Evolutionary conservation across 139 green algal genomes (phyloP).

Genomic region (Trebouxia sp.): DNA sequence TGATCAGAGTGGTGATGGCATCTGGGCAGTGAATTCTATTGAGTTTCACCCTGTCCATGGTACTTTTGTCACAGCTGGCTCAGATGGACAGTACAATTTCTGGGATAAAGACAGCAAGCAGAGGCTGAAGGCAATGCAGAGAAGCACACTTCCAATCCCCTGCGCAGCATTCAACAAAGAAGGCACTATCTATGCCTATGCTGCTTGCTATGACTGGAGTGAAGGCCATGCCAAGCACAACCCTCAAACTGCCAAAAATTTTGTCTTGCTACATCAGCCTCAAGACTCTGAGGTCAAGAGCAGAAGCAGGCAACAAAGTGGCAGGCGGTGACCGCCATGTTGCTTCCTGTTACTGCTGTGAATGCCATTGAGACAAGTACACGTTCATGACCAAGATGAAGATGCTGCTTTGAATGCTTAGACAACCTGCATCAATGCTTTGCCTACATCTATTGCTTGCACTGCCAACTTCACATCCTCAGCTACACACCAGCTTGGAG

Average conservation of each 20-base stretch:
- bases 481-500: not conserved
- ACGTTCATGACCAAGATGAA: too few species aligned
- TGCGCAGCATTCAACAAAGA: slow-evolving; percentile 86
- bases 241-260: slow-evolving; percentile 73
- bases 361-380: too few species aligned
- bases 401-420: too few species aligned
- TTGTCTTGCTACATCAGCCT: slow-evolving; percentile 87
- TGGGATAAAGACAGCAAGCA: slow-evolving; percentile 98
- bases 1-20: slow-evolving; percentile 69
- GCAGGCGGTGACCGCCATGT: not conserved
- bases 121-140: slow-evolving; percentile 89
- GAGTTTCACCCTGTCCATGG: slow-evolving; percentile 87
- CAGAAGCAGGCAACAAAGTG: not conserved
- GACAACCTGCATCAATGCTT: too few species aligned
- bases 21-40: slow-evolving; percentile 96
- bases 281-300: slow-evolving; percentile 84
- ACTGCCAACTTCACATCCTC: not conserved
- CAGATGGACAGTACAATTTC: slow-evolving; percentile 96
- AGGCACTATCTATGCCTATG: slow-evolving; percentile 92
- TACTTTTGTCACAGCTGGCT: slow-evolving; percentile 92
- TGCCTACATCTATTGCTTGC: too few species aligned
- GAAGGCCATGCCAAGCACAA: slow-evolving; percentile 82
- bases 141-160: slow-evolving; percentile 78
- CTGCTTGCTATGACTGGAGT: slow-evolving; percentile 91
- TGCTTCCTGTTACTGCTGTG: too few species aligned